A percentile compares a stretch with the other conserved stretches of the same genome.
Conservation (phyloP, 176 grass and related monocot species). For the Elaeis guineensis region DNA sequence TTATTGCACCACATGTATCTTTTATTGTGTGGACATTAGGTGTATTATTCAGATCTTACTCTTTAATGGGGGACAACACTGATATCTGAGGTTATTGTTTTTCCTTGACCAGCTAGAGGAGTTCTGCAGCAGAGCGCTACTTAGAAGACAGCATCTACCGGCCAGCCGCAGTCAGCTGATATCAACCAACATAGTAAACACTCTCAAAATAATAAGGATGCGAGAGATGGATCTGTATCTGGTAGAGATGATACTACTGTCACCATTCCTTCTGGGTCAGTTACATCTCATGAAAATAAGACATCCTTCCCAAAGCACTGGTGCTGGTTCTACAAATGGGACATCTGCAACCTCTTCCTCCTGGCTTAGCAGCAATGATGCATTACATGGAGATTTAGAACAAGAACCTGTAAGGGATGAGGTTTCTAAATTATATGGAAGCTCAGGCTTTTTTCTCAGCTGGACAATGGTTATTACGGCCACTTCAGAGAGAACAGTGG, state of each 20-base stretch:
- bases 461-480: constrained; percentile 84
- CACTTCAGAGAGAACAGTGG: constrained; percentile 40
- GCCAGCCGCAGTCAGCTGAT: constrained; percentile 21
- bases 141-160: constrained; percentile 33
- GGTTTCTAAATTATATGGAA: constrained; percentile 36
- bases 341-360: constrained; percentile 2
- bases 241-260: constrained; percentile 18
- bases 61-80: not conserved
- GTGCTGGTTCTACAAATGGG: constrained; percentile 16
- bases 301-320: constrained; percentile 23
- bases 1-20: not conserved
- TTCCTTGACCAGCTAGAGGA: constrained; percentile 62
- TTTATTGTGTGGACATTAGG: constrained; percentile 7
- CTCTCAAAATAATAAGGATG: constrained; percentile 25
- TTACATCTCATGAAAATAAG: constrained; percentile 25
- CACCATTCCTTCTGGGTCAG: constrained; percentile 18
- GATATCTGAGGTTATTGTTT: not conserved
- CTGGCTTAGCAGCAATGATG: constrained; percentile 17
- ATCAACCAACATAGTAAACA: constrained; percentile 25
- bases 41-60: not conserved
- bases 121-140: constrained; percentile 75
- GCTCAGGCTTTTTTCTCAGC: constrained; percentile 37
- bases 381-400: constrained; percentile 9
- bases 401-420: constrained; percentile 30
- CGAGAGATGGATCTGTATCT: constrained; percentile 15